Base-by-base conservation (phyloP, 352 stramenopile genomes). In the Phytophthora litchii region DNA sequence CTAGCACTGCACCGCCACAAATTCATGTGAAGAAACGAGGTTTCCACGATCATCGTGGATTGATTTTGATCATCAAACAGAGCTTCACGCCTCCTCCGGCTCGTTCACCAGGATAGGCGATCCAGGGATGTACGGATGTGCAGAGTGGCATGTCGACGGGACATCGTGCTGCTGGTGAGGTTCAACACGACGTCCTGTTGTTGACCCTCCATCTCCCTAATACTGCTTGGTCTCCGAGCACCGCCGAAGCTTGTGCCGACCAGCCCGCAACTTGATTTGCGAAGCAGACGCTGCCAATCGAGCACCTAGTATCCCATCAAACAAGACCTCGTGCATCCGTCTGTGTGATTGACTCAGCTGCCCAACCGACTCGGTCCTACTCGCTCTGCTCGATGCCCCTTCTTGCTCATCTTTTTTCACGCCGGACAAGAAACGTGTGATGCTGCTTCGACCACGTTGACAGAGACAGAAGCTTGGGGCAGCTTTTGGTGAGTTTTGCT, bases 181-280 rank as follows among this genome's bases (percentile, higher is more conserved):
- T 54, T 71, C 56, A 71, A 67, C 37, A 64, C 51, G 14, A 53
- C 62, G 56, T 71, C 57, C 49, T 19, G n/a, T 62, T 66, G 48
- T 65, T 31, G 52, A 60, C 11, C 7, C 23, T 27, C 23, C 23
- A 27, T 37, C 40, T 41, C 37, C 54, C 25, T 34, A 34, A 49
- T 59, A 29, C 31, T 27, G 23, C 23, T 27, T 27, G 23, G 23
- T 27, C 23, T 27, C 5, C 3, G 23, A 27, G 23, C 23, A 27
- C 23, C 23, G 5, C 23, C 23, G 23, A 27, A 27, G 23, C 23
- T 27, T 27, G 23, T 27, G 23, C 3, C 12, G 21, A 36, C 16
- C 44, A 51, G 21, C 10, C 34, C 31, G 27, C 25, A 27, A 3
- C 20, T 29, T 29, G 40, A 44, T 37, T 27, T 46, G 19, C 46